Evolutionary conservation across 1,284 basidiomycete species (phyloP), one percentile per base, ranked within the genome.

Genomic region (Agroathelia rolfsii): DNA sequence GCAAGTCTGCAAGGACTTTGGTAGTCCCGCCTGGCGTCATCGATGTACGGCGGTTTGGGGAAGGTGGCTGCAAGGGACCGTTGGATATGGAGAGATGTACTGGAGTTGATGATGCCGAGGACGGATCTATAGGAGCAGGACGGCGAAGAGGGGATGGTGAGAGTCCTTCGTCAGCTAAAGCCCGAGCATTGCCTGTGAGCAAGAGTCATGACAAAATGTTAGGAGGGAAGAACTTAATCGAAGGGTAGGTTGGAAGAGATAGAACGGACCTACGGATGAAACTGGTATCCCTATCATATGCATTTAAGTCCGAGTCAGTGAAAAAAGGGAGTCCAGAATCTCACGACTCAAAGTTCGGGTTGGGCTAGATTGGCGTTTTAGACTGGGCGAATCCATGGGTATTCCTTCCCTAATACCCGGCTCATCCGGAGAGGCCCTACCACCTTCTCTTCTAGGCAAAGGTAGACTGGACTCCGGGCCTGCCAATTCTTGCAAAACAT

Each of bases 1-100:
- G 83, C 22, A 87, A 63, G 51, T 87, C 84, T 3, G 84, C 84
- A 31, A 87, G 61, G 20, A 87, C 84, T 50, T 80, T 85, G 5
- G 83, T 84, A 5, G 83, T 87, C 6, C 78, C 79, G 3, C 75
- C 77, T 0, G 78, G 73, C n/a, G 77, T 72, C 36, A 82, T 60
- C 9, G 80, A 81, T 21, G 64, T 45, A 24, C 76, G 68, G 39
- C 66, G 64, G 41, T 55, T 62, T 1, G 69, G 64, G n/a, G 66
- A 65, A 12, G 64, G 51, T 34, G 43, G 52, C 10, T 51, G 43
- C 6, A 51, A 48, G 19, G 51, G 44, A 12, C 58, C 48, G 44
- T 41, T 49, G 46, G 23, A 53, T 44, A 33, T n/a, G 24, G 19
- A 24, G 28, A 35, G 11, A 9, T 9, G 17, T 25, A 10, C 33